Base-by-base conservation (phyloP, 2,329 filamentous ascomycete species). In the Phyllosticta ampelicida region DNA sequence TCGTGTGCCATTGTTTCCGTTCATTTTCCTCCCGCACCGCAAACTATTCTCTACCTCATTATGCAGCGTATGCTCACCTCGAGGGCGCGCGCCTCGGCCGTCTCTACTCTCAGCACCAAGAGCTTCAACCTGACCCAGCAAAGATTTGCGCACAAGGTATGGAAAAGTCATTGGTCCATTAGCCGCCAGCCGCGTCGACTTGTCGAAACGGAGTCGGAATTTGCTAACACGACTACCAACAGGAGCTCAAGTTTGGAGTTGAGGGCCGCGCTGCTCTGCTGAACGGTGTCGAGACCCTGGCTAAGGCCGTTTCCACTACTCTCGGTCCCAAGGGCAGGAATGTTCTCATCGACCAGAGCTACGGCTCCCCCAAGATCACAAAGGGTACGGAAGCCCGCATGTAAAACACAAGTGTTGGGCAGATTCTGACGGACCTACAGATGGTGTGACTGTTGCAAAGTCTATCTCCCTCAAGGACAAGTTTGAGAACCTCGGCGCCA, bases 241-340 rank as follows among this genome's bases (percentile, higher is more conserved):
- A 96, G 90, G 94, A 99, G 75, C 84, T 99, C 73, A 97, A 96
- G 80, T 99, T 99, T 66, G 94, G 94, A 70, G 92, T 97, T 64
- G 94, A 99, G 74, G 94, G 80, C 68, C 87, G 94, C 73, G 90
- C 91, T 69, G 75, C 90, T 66, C 86, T 99, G 63, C 83, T 99
- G 65, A 86, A 86, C 71, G 94, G 94, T 83, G 91, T 97, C 64
- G 94, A 99, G 75, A 97, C 94, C 66, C 85, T 99, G 64, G 91
- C 94, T 69, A 95, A 86, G 79, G 94, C 94, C 63, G 94, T 99
- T 63, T 88, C 92, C 64, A 96, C 92, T 62, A 99, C 94, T 64
- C 84, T 99, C 62, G 94, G 94, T 66, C 94, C 94, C 69, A 99
- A 99, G 83, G 94, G 94, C 75, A 86, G 94, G 73, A 99, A 97